phyloP scores from a whole-genome alignment of 441 rosid species.

The Aleurites moluccanus region DNA sequence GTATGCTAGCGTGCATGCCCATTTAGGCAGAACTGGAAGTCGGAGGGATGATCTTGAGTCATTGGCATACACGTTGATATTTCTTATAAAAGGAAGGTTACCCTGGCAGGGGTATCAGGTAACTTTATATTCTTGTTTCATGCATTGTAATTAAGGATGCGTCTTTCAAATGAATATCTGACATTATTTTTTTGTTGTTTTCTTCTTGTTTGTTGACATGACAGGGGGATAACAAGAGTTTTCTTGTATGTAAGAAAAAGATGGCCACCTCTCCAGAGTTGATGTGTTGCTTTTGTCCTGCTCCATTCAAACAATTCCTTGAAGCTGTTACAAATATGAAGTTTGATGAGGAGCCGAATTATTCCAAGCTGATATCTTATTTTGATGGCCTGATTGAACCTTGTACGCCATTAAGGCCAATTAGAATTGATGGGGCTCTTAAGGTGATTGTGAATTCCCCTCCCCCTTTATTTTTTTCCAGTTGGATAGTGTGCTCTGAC shows the following conservation, averaged over 20 bases:
- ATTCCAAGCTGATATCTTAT: conserved; percentile 63
- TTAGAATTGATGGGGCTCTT: conserved; percentile 80
- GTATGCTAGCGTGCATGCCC: conserved; percentile 94
- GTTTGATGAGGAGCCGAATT: conserved; percentile 80
- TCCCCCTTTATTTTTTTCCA: not conserved
- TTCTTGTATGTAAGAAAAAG: conserved; percentile 88
- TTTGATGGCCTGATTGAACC: conserved; percentile 69
- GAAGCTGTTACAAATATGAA: conserved; percentile 82
- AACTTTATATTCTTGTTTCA: conserved; percentile 12
- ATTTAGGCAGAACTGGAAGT: conserved; percentile 89
- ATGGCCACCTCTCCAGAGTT: conserved; percentile 83
- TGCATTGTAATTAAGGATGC: conserved; percentile 3
- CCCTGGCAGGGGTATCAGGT: conserved; percentile 97
- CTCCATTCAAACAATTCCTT: conserved; percentile 71
- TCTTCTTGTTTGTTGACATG: conserved; percentile 20
- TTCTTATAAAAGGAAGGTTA: conserved; percentile 76
- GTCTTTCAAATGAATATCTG: conserved; percentile 17
- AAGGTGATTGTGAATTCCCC: conserved; percentile 43
- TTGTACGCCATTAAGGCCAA: conserved; percentile 58
- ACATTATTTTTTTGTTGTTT: not conserved
- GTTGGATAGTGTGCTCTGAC: conserved; percentile 6
- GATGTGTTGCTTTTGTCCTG: conserved; percentile 80
- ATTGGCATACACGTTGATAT: conserved; percentile 80
- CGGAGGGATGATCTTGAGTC: conserved; percentile 92
- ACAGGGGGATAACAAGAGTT: conserved; percentile 91